Percentiles rank a stretch among this genome's conserved stretches.
These are phyloP conservation scores for Rhazya stricta DNA, from an alignment of 257 asterid genomes.

Conservation along the genomic window DNA sequence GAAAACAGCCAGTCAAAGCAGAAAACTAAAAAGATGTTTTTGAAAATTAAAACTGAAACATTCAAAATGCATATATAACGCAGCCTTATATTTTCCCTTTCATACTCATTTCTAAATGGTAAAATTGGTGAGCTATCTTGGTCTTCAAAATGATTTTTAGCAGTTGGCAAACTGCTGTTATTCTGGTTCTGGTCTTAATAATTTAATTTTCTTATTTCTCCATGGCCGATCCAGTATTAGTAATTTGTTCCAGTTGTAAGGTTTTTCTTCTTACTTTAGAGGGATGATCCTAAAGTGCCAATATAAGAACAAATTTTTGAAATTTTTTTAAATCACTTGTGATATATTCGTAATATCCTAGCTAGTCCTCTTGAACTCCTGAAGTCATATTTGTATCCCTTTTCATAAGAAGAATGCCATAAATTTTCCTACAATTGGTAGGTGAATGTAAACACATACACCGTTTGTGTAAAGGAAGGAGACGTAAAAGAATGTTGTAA, in stretches of 20 bases:
- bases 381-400: not conserved
- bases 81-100: not conserved
- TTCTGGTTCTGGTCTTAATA: not conserved
- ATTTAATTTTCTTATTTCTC: not conserved
- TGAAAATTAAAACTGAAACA: too few species aligned
- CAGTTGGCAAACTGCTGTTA: not conserved
- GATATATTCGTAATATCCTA: not conserved
- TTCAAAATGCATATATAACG: too few species aligned
- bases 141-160: not conserved
- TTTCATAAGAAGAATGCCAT: not conserved
- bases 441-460: not conserved
- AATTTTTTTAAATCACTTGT: not conserved
- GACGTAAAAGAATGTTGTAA: not conserved
- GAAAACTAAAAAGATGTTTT: too few species aligned
- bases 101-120: not conserved
- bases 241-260: not conserved
- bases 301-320: too few species aligned
- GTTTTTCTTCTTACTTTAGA: not conserved
- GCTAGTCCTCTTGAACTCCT: not conserved
- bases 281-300: not conserved
- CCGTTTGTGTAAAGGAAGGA: not conserved
- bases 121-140: not conserved
- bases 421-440: not conserved
- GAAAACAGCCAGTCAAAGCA: too few species aligned
- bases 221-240: not conserved